These are phyloP conservation scores for Galerina sulciceps DNA, from an alignment of 768 basidiomycete species.

Conservation along the genomic window DNA sequence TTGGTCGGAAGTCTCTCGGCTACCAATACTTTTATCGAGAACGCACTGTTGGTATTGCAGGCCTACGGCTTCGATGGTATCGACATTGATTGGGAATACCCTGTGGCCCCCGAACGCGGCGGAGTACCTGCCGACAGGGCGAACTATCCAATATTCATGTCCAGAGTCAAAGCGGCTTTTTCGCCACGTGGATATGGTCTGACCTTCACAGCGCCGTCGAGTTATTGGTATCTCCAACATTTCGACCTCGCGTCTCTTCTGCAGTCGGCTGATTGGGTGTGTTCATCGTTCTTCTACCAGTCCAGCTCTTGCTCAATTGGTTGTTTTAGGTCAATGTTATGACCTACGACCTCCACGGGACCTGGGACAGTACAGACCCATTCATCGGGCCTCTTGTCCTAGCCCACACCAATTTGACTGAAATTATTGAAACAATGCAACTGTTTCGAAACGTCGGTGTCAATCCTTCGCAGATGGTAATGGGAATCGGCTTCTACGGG, in stretches of 20 bases:
- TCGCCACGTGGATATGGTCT: conserved; percentile 1
- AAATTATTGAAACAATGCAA: conserved; percentile 9
- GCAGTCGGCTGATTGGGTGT: conserved; percentile 8
- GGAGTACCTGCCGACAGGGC: conserved; percentile 8
- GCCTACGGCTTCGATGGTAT: conserved; percentile 32
- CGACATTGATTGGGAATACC: conserved; percentile 19
- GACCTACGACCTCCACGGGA: conserved; percentile 11
- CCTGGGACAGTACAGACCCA: conserved; percentile 8
- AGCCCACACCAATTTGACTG: conserved; percentile 10
- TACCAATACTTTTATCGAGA: conserved; percentile 23
- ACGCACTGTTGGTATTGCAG: conserved; percentile 20
- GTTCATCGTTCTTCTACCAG: not conserved
- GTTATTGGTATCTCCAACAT: conserved; percentile 12
- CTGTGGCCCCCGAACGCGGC: conserved; percentile 8
- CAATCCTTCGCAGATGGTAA: conserved; percentile 10
- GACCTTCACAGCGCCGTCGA: conserved; percentile 10
- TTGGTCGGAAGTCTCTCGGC: conserved; percentile 19
- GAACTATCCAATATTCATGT: conserved; percentile 8
- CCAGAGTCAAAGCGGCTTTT: conserved; percentile 8
- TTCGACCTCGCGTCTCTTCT: conserved; percentile 7
- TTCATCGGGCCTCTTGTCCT: not conserved
- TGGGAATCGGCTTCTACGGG: conserved; percentile 10
- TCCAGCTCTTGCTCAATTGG: not conserved
- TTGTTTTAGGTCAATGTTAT: conserved; percentile 1
- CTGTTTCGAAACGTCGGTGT: conserved; percentile 8